These are phyloP conservation scores for Turnera subulata DNA, from an alignment of 345 rosid species.

Conservation along the genomic window DNA sequence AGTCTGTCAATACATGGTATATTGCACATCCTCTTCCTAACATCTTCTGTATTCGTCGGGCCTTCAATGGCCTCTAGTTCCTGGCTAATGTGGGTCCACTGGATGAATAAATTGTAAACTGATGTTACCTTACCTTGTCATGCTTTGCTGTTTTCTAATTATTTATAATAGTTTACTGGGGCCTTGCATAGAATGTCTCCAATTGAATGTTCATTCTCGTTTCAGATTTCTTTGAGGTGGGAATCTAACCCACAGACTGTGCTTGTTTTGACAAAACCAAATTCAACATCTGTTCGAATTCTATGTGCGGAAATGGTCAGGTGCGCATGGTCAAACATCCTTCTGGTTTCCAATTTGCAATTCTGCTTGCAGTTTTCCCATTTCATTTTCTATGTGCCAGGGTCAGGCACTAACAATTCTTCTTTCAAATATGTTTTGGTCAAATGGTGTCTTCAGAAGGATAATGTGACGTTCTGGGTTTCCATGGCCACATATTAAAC, in stretches of 20 bases:
- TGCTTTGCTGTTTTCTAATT: conserved; percentile 3
- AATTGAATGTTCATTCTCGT: conserved; percentile 22
- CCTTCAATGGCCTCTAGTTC: too few relatives aligned
- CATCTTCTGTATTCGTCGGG: too few relatives aligned
- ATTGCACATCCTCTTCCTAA: too few relatives aligned
- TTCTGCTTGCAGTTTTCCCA: background rate
- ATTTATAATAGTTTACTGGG: conserved; percentile 6
- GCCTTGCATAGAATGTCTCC: conserved; percentile 17
- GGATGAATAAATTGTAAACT: background rate
- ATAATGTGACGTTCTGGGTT: too few relatives aligned
- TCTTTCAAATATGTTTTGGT: background rate
- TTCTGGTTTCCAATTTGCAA: conserved; percentile 8
- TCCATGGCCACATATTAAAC: too few relatives aligned
- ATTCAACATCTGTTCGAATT: conserved; percentile 68
- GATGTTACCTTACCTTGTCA: background rate
- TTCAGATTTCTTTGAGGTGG: conserved; percentile 95
- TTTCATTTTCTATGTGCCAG: background rate
- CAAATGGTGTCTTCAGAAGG: background rate
- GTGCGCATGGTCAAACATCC: conserved; percentile 32
- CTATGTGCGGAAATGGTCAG: conserved; percentile 86
- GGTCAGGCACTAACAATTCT: background rate
- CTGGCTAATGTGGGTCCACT: too few relatives aligned
- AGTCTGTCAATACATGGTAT: too few relatives aligned
- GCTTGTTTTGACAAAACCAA: conserved; percentile 87
- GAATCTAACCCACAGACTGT: conserved; percentile 86